Base-by-base conservation (phyloP, 2,329 filamentous ascomycete genomes). In the Aplosporella prunicola region DNA sequence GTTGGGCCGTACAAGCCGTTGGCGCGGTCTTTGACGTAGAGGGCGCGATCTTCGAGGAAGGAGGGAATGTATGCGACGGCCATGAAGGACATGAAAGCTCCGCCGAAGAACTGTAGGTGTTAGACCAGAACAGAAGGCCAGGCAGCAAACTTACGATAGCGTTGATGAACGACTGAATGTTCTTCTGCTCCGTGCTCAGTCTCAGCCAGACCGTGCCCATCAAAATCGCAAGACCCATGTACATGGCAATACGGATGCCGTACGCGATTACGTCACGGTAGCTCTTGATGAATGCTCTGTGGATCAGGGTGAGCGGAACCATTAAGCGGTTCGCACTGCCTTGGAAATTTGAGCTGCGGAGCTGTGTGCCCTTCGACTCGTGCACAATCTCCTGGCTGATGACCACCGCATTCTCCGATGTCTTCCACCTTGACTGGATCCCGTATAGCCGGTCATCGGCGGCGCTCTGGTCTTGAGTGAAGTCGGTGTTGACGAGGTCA, bases 151-250 rank as follows among this genome's bases (percentile, higher is more conserved):
- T 31, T 20, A 38, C 27, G 50, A 93, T 82, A 32, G 83, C 82
- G 55, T 93, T 93, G 57, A 78, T 85, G 50, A 84, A 82, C 0
- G 84, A 77, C 49, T 85, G 80, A 47, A 93, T 89, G 41, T 81
- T 80, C 39, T 70, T 64, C 53, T 93, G 85, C 0, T 69, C 63
- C 0, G 79, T 69, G 4, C 70, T 62, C 3, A 93, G 67, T 5
- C 85, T 76, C 10, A 93, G 63, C 79, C 83, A 93, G 9, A 93
- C 82, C 0, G 86, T 93, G 5, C 86, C 85, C 80, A 89, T 87
- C 74, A 91, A 80, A 48, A 91, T 74, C 1, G 84, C 84, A 11
- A 93, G 68, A 61, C 74, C 76, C 43, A 80, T 68, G 57, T 93
- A 91, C 84, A 93, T 93, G 26, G 73, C 79, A 27, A 91, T 68